Evolutionary conservation across 768 basidiomycete species (phyloP), one percentile per base, ranked within the genome.

Genomic region (Phaeolepiota aurea): DNA sequence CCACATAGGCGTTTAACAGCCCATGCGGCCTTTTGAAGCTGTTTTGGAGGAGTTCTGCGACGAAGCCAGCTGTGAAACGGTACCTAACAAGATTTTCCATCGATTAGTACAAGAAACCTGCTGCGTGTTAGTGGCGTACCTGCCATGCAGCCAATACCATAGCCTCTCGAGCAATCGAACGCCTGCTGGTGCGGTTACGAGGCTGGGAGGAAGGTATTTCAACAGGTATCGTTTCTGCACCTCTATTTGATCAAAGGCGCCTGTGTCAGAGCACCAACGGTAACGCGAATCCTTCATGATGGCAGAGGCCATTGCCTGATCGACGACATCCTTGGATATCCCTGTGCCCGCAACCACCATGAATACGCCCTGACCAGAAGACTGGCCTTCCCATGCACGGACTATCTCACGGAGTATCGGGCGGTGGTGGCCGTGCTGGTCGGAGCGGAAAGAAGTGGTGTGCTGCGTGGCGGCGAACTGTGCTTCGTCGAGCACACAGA

Each of bases 241-340:
- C 4, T 54, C 53, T 37, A 48, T 41, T 9, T 48, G 44, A 36
- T 66, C 65, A 42, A 71, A 71, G 3, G 65, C 67, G 1, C 68
- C 68, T 0, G 67, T 71, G 40, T 68, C 66, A 0, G 64, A 68
- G 44, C 64, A 68, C 65, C 64, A 66, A 3, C 68, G 63, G 42
- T 71, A 69, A 15, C 54, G 54, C 0, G 66, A 67, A 21, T 67
- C 66, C 44, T 71, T 71, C 67, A 71, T 69, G 36, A 69, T 62
- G 1, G 65, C 68, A 4, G 64, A 66, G 2, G 66, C 59, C 65
- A 70, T 67, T 1, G 66, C 66, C 40, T 63, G 63, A 43, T 68
- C 64, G 4, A 71, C 65, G 11, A 64, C 60, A 39, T 65, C 62
- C 48, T 69, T 69, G 10, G 66, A 68, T 12, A 71, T 65, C 1